Evolutionary conservation across 768 basidiomycete genomes (phyloP), one percentile per base, ranked within the genome.

Genomic region (Cystofilobasidium capitatum): DNA sequence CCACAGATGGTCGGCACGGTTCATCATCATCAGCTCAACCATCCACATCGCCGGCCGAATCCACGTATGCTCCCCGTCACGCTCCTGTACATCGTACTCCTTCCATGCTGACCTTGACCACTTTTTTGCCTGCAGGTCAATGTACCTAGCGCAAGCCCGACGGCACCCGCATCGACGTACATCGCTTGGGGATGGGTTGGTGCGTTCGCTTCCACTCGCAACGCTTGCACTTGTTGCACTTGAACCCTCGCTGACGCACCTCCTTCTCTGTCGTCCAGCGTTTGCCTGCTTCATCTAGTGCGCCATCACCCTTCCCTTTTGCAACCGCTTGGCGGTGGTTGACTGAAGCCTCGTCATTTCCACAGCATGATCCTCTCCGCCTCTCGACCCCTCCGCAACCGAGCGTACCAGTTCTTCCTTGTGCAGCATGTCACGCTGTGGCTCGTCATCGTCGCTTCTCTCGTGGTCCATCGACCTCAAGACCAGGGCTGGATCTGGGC

Each of bases 401-500:
- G 55, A 22, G 59, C 64, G 14, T 70, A 70, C 37, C 69, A 70
- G 33, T 65, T 58, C 36, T 70, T 70, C 64, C 54, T 70, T 10
- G 24, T 70, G 3, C 63, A 65, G 44, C 69, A 70, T 60, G 58
- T 70, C 51, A 36, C 59, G 39, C 39, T 65, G 24, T 70, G 69
- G 69, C 65, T 70, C 58, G 13, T 65, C n/a, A 62, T 70, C 40
- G 64, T 70, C 33, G 69, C 69, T 7, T 40, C 44, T 6, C 59
- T 70, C 16, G 69, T 70, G 20, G 62, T 70, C 20, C 69, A 70
- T 29, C 69, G 69, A 8, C 69, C 69, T 10, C 69, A 70, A n/a
- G 49, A 65, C 14, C 69, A 70, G 35, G 64, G 64, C 8, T 70
- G 69, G 69, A 65, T 70, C 55, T 70, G 69, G 69, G 69, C 69